Conservation (phyloP, 1,284 basidiomycete genomes). For the Cryptococcus sp. region DNA sequence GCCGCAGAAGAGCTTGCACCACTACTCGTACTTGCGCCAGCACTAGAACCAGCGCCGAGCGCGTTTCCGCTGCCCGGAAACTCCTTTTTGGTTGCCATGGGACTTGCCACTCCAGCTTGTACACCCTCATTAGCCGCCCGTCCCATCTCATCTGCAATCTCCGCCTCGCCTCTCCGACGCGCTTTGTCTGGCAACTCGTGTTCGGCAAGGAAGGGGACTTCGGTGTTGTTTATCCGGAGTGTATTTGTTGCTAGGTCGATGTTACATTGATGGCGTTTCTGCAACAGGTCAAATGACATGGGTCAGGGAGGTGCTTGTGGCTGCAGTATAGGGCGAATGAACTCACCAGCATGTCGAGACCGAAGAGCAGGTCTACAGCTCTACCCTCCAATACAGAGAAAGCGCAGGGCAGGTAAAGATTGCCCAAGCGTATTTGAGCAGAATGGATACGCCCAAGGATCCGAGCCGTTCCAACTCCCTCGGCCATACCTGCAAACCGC, state of each 20-base stretch:
- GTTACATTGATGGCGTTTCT: constrained; percentile 88
- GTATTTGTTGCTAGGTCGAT: constrained; percentile 89
- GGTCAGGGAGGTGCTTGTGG: not conserved
- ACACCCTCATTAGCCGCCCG: constrained; percentile 27
- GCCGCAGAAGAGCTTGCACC: constrained; percentile 4
- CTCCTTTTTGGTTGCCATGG: constrained; percentile 11
- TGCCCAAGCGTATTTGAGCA: constrained; percentile 84
- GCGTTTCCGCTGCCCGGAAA: constrained; percentile 47
- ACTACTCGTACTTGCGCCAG: constrained; percentile 6
- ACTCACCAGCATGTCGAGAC: constrained; percentile 84
- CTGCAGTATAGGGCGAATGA: not conserved
- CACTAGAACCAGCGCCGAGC: constrained; percentile 25
- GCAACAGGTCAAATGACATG: not conserved
- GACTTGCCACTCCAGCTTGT: constrained; percentile 32
- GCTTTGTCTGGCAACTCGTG: constrained; percentile 90
- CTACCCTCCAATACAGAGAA: constrained; percentile 96
- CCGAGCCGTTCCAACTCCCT: constrained; percentile 93
- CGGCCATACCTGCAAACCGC: constrained; percentile 84
- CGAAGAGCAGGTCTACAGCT: constrained; percentile 89
- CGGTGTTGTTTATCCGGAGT: constrained; percentile 81
- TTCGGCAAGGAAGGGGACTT: constrained; percentile 86
- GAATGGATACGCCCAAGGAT: constrained; percentile 93
- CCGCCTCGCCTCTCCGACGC: constrained; percentile 50
- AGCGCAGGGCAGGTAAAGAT: constrained; percentile 81
- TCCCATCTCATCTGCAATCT: constrained; percentile 34